Base-by-base conservation (phyloP, 805 yeast genomes). In the Ogataea angusta region DNA sequence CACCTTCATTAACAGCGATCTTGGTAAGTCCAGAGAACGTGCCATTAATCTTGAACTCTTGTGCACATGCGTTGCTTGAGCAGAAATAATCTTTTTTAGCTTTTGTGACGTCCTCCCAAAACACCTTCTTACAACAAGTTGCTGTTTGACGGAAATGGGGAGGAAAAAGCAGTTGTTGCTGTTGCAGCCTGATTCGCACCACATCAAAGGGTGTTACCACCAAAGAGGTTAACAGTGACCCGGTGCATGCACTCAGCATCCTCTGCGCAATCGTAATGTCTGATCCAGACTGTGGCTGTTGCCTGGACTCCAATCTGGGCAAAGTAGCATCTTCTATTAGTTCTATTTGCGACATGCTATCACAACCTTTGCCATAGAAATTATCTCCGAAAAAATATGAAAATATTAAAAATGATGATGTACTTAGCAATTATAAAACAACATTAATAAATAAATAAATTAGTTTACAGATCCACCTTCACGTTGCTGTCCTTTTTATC, bases 131-230 rank as follows among this genome's bases (percentile, higher is more conserved):
- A 43, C 72, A 72, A 38, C 75, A 69, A 10, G 52, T 50, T 1
- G 40, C 54, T 2, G 53, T 43, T 31, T 38, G 27, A n/a, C 43
- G 46, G 5, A 54, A 51, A 31, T 65, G 59, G 2, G 63, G 43
- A n/a, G 75, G 70, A 29, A 70, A 68, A 4, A 73, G 63, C 2
- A 84, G 62, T 51, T 80, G 82, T 53, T 85, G 95, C 53, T 85
- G 95, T 50, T 85, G 95, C 21, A 84, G 65, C 45, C 95, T 65
- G 21, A 85, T 79, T 45, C 91, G 66, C 0, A 85, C 83, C 28
- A 85, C 93, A 60, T 85, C 95, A 61, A 85, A 76, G 1, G 95
- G 95, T 1, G 93, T 85, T 24, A 85, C 79, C 29, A 82, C 80
- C 26, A 82, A 51, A 0, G 91, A 83, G 2, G 91, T 85, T 15